Conservation (phyloP, 345 rosid genomes). For the Eutrema heterophyllum region DNA sequence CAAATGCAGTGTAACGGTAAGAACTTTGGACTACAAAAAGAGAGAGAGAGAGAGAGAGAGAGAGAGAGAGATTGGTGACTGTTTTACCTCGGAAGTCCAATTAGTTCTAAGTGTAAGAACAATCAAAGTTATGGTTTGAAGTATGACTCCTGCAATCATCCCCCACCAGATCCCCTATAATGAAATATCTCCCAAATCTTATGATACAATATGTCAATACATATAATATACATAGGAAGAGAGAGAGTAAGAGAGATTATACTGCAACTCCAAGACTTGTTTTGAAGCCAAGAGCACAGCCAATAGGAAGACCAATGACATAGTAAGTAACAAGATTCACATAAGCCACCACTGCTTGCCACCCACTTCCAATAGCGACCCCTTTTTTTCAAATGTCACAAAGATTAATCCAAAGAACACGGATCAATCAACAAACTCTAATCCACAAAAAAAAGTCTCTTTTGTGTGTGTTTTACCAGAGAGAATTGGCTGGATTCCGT, state of each 20-base stretch:
- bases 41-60: neutral
- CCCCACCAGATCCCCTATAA: slow-evolving; percentile 97
- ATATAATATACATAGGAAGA: neutral
- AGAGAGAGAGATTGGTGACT: neutral
- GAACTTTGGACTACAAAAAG: neutral
- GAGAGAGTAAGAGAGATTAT: slow-evolving; percentile 18
- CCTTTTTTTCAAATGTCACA: slow-evolving; percentile 31
- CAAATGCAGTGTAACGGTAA: neutral
- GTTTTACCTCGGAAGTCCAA: slow-evolving; percentile 66
- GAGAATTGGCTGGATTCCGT: slow-evolving; percentile 93
- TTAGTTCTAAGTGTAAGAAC: slow-evolving; percentile 74
- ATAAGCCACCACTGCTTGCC: slow-evolving; percentile 94
- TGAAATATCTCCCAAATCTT: neutral
- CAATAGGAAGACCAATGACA: slow-evolving; percentile 86
- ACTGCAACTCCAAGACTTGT: slow-evolving; percentile 77
- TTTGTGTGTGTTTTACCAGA: slow-evolving; percentile 47
- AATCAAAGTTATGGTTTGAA: slow-evolving; percentile 59
- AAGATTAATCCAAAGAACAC: neutral
- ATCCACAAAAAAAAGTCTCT: neutral
- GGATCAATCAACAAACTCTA: neutral
- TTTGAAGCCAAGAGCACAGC: slow-evolving; percentile 86
- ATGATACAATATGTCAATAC: neutral
- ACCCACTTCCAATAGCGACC: slow-evolving; percentile 95
- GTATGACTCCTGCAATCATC: slow-evolving; percentile 66
- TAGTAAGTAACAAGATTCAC: slow-evolving; percentile 74